Percentiles rank a stretch among this genome's conserved stretches.
These are phyloP conservation scores for Paecilomyces dactylethromorphus DNA, from an alignment of 2,329 filamentous ascomycete species.

Conservation along the genomic window DNA sequence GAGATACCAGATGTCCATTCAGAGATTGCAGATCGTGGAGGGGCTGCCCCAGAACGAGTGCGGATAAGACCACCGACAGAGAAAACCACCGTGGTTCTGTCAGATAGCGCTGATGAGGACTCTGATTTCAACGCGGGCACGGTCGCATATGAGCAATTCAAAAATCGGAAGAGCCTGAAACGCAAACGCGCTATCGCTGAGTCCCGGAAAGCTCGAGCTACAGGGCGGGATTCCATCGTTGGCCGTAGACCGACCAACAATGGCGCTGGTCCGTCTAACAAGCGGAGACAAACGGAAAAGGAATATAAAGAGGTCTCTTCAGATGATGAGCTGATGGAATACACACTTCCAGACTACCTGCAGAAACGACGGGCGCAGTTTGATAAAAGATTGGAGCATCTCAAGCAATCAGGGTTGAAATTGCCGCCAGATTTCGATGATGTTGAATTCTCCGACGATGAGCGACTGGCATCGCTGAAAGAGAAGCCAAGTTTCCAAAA, in stretches of 20 bases:
- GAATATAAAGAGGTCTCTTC: slow-evolving; percentile 43
- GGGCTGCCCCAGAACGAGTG: not conserved
- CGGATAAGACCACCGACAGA: not conserved
- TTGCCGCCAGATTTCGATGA: slow-evolving; percentile 72
- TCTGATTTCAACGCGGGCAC: slow-evolving; percentile 33
- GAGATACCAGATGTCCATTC: not conserved
- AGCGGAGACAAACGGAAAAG: slow-evolving; percentile 26
- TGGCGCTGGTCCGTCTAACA: slow-evolving; percentile 12
- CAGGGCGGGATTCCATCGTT: slow-evolving; percentile 31
- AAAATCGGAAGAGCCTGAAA: slow-evolving; percentile 51
- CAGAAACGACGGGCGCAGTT: slow-evolving; percentile 62
- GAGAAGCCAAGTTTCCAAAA: slow-evolving; percentile 65
- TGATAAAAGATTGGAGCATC: slow-evolving; percentile 51
- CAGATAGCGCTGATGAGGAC: slow-evolving; percentile 20
- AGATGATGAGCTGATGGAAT: slow-evolving; percentile 50
- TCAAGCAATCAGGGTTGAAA: slow-evolving; percentile 64
- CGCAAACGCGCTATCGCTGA: slow-evolving; percentile 46
- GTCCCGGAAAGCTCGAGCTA: slow-evolving; percentile 41
- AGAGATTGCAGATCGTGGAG: not conserved
- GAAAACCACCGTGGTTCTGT: slow-evolving; percentile 7
- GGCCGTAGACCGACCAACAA: slow-evolving; percentile 25
- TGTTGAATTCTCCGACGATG: slow-evolving; percentile 69
- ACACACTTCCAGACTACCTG: slow-evolving; percentile 66
- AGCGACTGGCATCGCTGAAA: slow-evolving; percentile 53
- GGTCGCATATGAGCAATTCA: slow-evolving; percentile 56